phyloP scores from a whole-genome alignment of 1,139 yeast genomes.

The Chernovozyma aurita region DNA sequence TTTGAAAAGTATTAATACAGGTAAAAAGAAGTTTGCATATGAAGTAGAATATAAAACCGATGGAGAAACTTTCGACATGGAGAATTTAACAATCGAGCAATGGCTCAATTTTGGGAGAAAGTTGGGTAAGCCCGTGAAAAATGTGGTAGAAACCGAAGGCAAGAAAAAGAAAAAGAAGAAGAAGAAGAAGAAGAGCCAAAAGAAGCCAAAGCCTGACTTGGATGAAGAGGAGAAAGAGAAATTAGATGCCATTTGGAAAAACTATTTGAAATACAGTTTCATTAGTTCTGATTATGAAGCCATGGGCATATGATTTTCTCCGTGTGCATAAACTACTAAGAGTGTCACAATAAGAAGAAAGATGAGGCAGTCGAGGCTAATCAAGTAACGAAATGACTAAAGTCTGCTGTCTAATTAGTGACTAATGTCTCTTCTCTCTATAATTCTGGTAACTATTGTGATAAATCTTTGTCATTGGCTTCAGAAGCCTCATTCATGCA shows the following conservation, averaged over 20 bases:
- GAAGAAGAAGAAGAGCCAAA: conserved; percentile 3
- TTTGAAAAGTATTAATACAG: conserved; percentile 46
- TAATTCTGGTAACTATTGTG: no score
- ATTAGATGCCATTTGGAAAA: conserved; percentile 36
- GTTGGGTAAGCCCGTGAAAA: conserved; percentile 40
- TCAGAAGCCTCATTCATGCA: no score
- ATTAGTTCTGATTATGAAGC: conserved; percentile 62
- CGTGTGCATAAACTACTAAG: no score
- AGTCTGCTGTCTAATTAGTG: no score
- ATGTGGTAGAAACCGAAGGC: conserved; percentile 5
- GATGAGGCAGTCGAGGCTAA: no score
- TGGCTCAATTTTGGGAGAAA: conserved; percentile 56
- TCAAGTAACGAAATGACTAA: no score
- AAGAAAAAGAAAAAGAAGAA: conserved; percentile 8
- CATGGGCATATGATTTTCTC: conserved; percentile 20
- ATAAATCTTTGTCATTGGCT: no score
- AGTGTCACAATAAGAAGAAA: no score
- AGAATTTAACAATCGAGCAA: conserved; percentile 52
- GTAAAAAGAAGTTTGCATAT: conserved; percentile 47
- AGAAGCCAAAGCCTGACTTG: conserved; percentile 5
- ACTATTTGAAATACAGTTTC: conserved; percentile 50
- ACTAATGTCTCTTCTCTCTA: no score
- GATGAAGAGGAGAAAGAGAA: conserved; percentile 10
- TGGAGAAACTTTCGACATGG: conserved; percentile 48
- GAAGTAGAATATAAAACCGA: conserved; percentile 70